Base-by-base conservation (phyloP, 2,329 filamentous ascomycete genomes). In the Shiraia bambusicola region DNA sequence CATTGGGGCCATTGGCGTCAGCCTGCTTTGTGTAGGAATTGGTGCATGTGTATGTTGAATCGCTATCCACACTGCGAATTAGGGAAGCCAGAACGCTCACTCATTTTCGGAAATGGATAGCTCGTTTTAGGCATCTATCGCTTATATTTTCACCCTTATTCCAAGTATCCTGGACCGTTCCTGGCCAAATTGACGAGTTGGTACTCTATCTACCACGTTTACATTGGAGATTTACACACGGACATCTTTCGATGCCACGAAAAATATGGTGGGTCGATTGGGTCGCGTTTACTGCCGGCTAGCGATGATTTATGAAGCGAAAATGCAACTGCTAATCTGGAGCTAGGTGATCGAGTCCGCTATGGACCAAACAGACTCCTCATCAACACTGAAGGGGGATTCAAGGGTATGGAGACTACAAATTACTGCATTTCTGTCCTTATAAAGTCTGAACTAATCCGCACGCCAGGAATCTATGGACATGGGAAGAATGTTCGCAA, bases 321-420 rank as follows among this genome's bases (percentile, higher is more conserved):
- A 22, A 22, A 5, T 22, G 8, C 4, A 4, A 22, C 8, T 22
- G 19, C 19, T 22, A 8, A 22, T 4, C 19, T 29, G 45, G 40
- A 40, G 12, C 42, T 28, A 28, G 61, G 81, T 29, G 82, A 89
- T 13, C n/a, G n/a, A n/a, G n/a, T n/a, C n/a, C 84, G 87, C 17
- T 87, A 83, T 53, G 85, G 84, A 0, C 87, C 87, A 36, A 87
- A 88, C 67, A 82, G 80, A 50, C 69, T 93, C 26, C 86, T 83
- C 0, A 81, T 92, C 71, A 89, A 91, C 73, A 36, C 72, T 45
- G 72, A n/a, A n/a, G n/a, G n/a, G n/a, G n/a, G n/a, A n/a, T n/a
- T n/a, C n/a, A n/a, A n/a, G n/a, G n/a, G n/a, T n/a, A n/a, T n/a
- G n/a, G n/a, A n/a, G n/a, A n/a, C n/a, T n/a, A n/a, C n/a, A n/a